These are phyloP conservation scores for Micromonas pusilla DNA, from an alignment of 139 green algal genomes.

Conservation along the genomic window DNA sequence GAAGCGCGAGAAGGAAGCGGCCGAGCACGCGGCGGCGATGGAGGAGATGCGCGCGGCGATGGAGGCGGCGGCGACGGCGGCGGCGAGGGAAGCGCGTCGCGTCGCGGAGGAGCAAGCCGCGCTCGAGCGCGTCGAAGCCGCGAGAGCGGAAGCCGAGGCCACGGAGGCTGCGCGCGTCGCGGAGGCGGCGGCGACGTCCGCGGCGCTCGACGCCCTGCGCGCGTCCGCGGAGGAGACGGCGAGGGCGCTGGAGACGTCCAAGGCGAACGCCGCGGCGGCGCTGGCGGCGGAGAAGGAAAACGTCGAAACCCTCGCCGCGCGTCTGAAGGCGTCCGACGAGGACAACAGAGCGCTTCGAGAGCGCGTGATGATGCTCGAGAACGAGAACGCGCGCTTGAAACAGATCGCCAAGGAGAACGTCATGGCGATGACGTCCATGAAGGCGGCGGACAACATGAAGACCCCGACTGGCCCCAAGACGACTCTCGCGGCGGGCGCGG, in stretches of 20 bases:
- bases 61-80: no score
- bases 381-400: neutral
- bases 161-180: neutral
- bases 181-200: no score
- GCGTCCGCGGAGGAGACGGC: slow-evolving; percentile 20
- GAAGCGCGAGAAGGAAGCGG: neutral
- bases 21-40: neutral
- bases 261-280: neutral
- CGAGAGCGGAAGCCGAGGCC: no score
- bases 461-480: no score
- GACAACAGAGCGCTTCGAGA: slow-evolving; percentile 9
- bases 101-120: no score
- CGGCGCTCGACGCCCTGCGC: neutral
- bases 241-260: no score
- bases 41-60: neutral
- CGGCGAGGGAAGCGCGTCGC: no score
- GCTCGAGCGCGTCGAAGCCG: no score
- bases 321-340: slow-evolving; percentile 29
- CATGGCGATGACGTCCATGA: neutral
- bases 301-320: slow-evolving; percentile 28
- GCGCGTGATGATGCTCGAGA: neutral
- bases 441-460: no score
- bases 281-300: slow-evolving; percentile 18
- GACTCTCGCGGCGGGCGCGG: no score
- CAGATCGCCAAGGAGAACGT: neutral